Evolutionary conservation across 2,329 filamentous ascomycete genomes (phyloP), one percentile per base, ranked within the genome.

Genomic region (Penicillium aurantiogriseum): DNA sequence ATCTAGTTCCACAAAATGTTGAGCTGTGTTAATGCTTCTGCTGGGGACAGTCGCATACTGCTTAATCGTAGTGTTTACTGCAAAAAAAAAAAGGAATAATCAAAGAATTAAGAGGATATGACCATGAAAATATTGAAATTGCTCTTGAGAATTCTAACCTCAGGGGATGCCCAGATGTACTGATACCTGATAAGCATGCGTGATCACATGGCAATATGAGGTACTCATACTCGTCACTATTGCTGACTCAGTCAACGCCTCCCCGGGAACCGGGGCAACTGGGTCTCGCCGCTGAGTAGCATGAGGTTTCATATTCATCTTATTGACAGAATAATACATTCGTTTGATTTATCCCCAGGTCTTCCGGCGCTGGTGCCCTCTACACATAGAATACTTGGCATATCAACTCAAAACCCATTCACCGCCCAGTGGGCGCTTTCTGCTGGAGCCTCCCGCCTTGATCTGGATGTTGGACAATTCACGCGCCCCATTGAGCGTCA

Each of bases 391-490:
- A n/a, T 48, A 43, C 33, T 27, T 36, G 54, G 10, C 44, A 23
- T 25, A 36, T 55, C 23, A 40, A 15, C 39, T 19, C 27, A 36
- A 40, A 15, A 15, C 39, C 10, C 27, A 29, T 56, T 56, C 53
- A 56, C 53, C 53, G 53, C 53, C 53, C 33, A 38, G 31, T 40
- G 44, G 44, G 17, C 31, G 11, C 50, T 50, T 56, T 48, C 40
- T 46, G 53, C 53, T 47, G 56, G n/a, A 39, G 35, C 36, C 43
- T 33, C 48, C 51, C 39, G 43, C 53, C 54, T 42, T 33, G 25
- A 35, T 42, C 55, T 61, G 63, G 51, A 61, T 58, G 60, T 56
- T 49, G 59, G 42, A 57, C 55, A 51, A 58, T 63, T 59, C 56
- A 54, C 50, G 48, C 62, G 49, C 46, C 46, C 47, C 56, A 48